Conservation (phyloP, 208 protist genomes). For the Naegleria lovaniensis region DNA sequence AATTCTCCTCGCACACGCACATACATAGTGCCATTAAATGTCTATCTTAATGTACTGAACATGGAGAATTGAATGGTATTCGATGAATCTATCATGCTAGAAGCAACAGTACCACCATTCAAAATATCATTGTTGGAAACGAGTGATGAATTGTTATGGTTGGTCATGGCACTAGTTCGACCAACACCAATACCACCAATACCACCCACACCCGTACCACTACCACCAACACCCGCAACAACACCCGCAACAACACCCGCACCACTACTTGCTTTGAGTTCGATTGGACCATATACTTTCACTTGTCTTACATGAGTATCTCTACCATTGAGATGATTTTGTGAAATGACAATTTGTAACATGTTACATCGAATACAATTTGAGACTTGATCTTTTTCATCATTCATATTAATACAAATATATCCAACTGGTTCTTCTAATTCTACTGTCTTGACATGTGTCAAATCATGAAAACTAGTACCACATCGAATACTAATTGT, state of each 20-base stretch:
- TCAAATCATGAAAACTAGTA: conserved; percentile 53
- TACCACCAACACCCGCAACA: neutral
- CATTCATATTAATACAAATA: conserved; percentile 46
- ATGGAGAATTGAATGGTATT: too few relatives aligned
- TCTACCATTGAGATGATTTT: conserved; percentile 65
- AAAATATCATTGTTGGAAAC: too few relatives aligned
- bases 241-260: neutral
- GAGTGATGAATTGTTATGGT: too few relatives aligned
- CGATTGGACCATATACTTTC: conserved; percentile 47
- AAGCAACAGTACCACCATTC: too few relatives aligned
- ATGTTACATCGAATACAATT: conserved; percentile 36
- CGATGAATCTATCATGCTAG: too few relatives aligned
- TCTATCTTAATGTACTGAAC: too few relatives aligned
- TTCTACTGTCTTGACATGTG: conserved; percentile 48
- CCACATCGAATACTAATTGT: conserved; percentile 53
- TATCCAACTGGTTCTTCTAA: conserved; percentile 57
- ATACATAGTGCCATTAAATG: too few relatives aligned
- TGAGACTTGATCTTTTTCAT: neutral
- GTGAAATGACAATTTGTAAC: conserved; percentile 56
- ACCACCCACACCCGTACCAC: neutral
- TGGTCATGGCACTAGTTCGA: too few relatives aligned
- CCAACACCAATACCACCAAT: too few relatives aligned
- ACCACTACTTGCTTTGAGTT: neutral
- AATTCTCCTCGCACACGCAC: too few relatives aligned
- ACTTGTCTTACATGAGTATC: conserved; percentile 71